Base-by-base conservation (phyloP, 177 flowering plant species). In the Vitis hybrid region DNA sequence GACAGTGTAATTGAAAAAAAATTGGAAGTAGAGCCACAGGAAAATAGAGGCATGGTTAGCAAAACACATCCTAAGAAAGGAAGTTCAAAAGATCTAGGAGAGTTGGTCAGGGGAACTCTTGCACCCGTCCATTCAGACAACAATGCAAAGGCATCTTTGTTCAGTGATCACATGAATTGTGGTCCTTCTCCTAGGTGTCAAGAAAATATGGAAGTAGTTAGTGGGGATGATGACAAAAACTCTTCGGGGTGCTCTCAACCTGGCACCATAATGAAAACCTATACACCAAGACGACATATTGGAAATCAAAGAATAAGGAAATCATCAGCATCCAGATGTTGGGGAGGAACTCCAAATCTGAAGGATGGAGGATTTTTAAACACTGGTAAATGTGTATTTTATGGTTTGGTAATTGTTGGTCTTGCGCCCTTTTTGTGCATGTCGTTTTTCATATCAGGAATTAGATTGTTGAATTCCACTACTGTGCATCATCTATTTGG, bases 221-320 rank as follows among this genome's bases (percentile, higher is more conserved):
- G 67, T 88, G 88, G 79, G 81, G 92, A 90, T 84, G 91, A 87
- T 88, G 95, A 87, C 84, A 90, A 88, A 87, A 90, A 87, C 71
- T 84, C 87, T 72, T 86, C 85, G 14, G 83, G 83, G 81, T 85
- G 89, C 76, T 80, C 78, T 66, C 85, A 80, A 70, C 88, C 80
- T 63, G 75, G 78, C 74, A 71, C 79, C 72, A 21, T 48, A 64
- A 80, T 63, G 32, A 88, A 82, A 75, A 65, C 78, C 66, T 74
- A 62, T 72, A 82, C 84, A 81, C 75, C 84, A 70, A 64, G 82
- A 3, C 74, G 82, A 18, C 81, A 81, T 68, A 70, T 82, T 69
- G 88, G 88, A 58, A 90, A 89, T 52, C 70, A 86, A 58, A 89
- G 86, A 79, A 83, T 90, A 62, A 87, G 84, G 82, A 93, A 86